Evolutionary conservation across 108 stramenopile genomes (phyloP), one percentile per base, ranked within the genome.

Genomic region (Cyclotella atomus): DNA sequence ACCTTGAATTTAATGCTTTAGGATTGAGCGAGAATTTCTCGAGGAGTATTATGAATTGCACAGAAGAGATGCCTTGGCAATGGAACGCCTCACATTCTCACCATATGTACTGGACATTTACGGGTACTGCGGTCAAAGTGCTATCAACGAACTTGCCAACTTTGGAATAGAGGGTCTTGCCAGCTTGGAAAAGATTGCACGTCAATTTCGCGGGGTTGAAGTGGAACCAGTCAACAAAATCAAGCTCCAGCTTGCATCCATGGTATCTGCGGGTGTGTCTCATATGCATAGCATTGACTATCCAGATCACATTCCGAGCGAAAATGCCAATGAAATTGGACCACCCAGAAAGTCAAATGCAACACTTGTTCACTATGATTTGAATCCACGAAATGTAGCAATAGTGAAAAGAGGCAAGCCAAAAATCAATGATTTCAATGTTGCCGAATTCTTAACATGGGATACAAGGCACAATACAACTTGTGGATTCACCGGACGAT

Each of bases 361-460:
- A 17, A 87, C 85, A 12, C 79, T 95, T 77, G 91, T 87, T 10
- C 91, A 95, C 65, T 95, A 95, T 74, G 94, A 95, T 62, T 66
- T 95, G 35, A 90, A 90, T 62, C 91, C 91, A 16, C 76, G 89
- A 2, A 95, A 95, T 66, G 83, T 95, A 75, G 90, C 90, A 20
- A 81, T 95, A 27, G 81, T 93, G 19, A 38, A 63, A 28, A 85
- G 81, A 2, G 91, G 90, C 10, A 85, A 65, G 49, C 94, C 94
- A 29, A 93, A 93, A 65, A 65, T 95, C 32, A 95, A 92, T 52
- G 94, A 95, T 73, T 95, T 95, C 53, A 95, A 95, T 65, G 88
- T 91, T 49, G 94, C 91, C 33, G 90, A 95, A 68, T 92, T 95
- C 60, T 35, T 95, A 43, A 69, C 44, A 7, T 80, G 79, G 79